Evolutionary conservation across 2,329 filamentous ascomycete species (phyloP), one percentile per base, ranked within the genome.

Genomic region (Pyrenophora graminea): DNA sequence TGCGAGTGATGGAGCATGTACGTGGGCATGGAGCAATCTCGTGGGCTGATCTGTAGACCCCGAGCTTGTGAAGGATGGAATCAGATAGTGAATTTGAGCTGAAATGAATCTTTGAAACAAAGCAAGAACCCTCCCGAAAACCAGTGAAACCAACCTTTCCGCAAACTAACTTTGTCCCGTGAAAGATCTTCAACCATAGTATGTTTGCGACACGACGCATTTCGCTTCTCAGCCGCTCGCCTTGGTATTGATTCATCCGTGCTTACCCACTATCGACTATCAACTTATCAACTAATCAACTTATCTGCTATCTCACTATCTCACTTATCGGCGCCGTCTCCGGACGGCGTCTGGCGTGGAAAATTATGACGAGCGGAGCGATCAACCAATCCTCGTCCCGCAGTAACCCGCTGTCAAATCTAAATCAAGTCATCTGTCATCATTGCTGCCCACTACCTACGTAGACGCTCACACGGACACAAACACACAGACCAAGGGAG

Each of bases 1-100:
- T 39, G 40, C 39, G 27, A 40, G 47, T 36, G 40, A 33, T 40
- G 34, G 44, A 10, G 32, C 45, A 50, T 39, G 45, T 53, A 51
- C 10, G 18, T 39, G 45, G 45, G 36, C 42, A 55, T 42, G 49
- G 34, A 44, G 39, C 39, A 53, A 56, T 55, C 48, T 59, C 30
- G 39, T 48, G 51, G 44, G 51, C 45, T 25, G 39, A 53, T 49
- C 36, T 53, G 10, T 36, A 23, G 25, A 34, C 39, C 45, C 32
- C 30, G 46, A 58, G 50, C 51, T 55, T 49, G 40, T 40, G 36
- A 45, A 38, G 48, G 19, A 21, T 21, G 19, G 19, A 44, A 34
- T 32, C 54, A 59, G 51, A 49, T 55, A 54, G 57, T 44, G 39
- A 43, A 36, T 60, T 60, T 58, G 43, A 50, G 50, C 55, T 53